phyloP scores from a whole-genome alignment of 2,329 filamentous ascomycete genomes.

The Magnaporthiopsis poae region DNA sequence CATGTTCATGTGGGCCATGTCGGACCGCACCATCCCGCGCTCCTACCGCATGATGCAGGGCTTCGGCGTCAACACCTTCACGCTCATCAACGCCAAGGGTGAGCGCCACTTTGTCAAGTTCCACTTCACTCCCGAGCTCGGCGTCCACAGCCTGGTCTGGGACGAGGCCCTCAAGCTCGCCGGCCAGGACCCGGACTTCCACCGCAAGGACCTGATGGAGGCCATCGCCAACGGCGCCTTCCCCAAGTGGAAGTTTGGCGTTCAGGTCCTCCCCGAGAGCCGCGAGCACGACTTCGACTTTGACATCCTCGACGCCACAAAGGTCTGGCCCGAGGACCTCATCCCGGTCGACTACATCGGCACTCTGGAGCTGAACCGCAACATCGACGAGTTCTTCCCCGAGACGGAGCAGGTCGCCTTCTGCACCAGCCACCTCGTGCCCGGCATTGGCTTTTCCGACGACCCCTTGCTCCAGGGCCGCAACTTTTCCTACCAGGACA shows the following conservation, averaged over 20 bases:
- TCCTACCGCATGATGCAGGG: slow-evolving; percentile 80
- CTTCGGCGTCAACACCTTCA: slow-evolving; percentile 74
- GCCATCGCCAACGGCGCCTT: slow-evolving; percentile 63
- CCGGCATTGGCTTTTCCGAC: slow-evolving; percentile 67
- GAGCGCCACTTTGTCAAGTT: slow-evolving; percentile 70
- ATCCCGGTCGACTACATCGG: slow-evolving; percentile 70
- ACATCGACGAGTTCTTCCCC: slow-evolving; percentile 71
- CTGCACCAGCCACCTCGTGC: slow-evolving; percentile 69
- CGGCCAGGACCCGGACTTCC: slow-evolving; percentile 71
- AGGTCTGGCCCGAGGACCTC: slow-evolving; percentile 73
- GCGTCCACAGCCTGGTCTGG: slow-evolving; percentile 68
- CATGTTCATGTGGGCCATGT: slow-evolving; percentile 74
- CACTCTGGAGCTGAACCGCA: slow-evolving; percentile 68
- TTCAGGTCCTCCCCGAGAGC: slow-evolving; percentile 66
- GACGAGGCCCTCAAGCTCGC: slow-evolving; percentile 68
- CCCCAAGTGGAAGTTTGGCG: slow-evolving; percentile 72
- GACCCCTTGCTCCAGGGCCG: slow-evolving; percentile 66
- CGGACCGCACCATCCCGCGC: slow-evolving; percentile 61
- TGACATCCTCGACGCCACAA: slow-evolving; percentile 75
- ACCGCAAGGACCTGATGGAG: slow-evolving; percentile 65
- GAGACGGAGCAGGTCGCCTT: slow-evolving; percentile 78
- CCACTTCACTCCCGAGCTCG: slow-evolving; percentile 63
- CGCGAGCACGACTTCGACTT: slow-evolving; percentile 72
- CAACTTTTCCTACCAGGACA: slow-evolving; percentile 59
- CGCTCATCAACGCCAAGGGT: slow-evolving; percentile 56